Base-by-base conservation (phyloP, 2,329 filamentous ascomycete species). In the Daldinia sp. region DNA sequence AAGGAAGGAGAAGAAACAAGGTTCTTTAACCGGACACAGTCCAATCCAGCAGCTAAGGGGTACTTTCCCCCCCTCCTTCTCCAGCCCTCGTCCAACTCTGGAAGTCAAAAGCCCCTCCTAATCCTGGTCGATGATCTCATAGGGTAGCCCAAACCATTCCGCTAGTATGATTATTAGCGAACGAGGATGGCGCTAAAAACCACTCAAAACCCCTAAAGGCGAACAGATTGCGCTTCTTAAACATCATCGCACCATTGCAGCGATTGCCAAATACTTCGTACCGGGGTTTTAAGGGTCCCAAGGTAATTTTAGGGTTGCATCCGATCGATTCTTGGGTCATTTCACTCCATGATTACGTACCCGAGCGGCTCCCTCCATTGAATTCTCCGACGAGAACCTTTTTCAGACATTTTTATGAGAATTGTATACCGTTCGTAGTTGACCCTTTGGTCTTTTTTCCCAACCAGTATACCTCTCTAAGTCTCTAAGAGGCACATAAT, bases 111-210 rank as follows among this genome's bases (percentile, higher is more conserved):
- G 52, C 59, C 64, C 62, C 62, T 63, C 59, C 34, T 56, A 32
- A 65, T 65, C 62, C 65, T 34, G 7, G 65, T 52, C 56, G 29
- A 51, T 67, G 65, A 67, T 53, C 30, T 67, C 65, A 67, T 63
- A 50, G 29, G 30, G 37, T 10, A 53, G 19, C 41, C 52, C 39
- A 50, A 27, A 58, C 11, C 17, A 23, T 37, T 32, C 50, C 52
- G 13, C 45, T 57, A 64, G 19, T 39, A 53, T 35, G 56, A 6
- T 30, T 54, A 58, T 47, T 21, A 54, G 30, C 56, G 23, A 58
- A 61, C 61, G 35, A 25, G 29, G 19, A 41, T 23, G 11, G 27
- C 43, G 39, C 61, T 61, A 61, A 61, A 62, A 54, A 45, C 55
- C 58, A 47, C 59, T 66, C 59, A 63, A 53, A 43, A 32, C 30